These are phyloP conservation scores for Phialophora macrospora DNA, from an alignment of 2,329 filamentous ascomycete genomes.

Conservation along the genomic window DNA sequence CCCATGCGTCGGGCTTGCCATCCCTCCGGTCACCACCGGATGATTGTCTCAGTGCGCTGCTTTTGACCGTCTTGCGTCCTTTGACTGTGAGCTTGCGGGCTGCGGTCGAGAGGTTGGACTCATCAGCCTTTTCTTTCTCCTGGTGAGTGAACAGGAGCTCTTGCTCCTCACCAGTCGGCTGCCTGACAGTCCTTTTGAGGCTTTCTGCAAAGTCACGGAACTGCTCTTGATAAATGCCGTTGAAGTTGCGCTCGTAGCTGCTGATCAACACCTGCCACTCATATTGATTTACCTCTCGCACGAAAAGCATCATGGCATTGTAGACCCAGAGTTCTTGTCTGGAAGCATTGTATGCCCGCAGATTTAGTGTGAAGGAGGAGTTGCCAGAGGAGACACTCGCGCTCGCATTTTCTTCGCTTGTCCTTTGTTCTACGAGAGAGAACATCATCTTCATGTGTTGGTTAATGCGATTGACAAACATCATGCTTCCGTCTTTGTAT, in stretches of 20 bases:
- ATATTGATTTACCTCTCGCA: constrained; percentile 77
- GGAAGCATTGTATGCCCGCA: constrained; percentile 71
- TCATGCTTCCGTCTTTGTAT: constrained; percentile 75
- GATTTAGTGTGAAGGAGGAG: constrained; percentile 66
- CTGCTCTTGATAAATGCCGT: constrained; percentile 77
- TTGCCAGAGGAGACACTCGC: constrained; percentile 52
- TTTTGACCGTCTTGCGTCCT: constrained; percentile 75
- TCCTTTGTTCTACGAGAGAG: constrained; percentile 72
- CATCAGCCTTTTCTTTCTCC: constrained; percentile 83
- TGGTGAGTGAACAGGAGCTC: constrained; percentile 88
- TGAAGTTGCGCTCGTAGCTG: constrained; percentile 78
- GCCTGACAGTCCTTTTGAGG: constrained; percentile 80
- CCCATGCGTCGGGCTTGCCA: constrained; percentile 73
- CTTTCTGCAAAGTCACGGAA: constrained; percentile 76
- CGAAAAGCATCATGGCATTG: constrained; percentile 83
- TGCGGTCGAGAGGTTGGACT: constrained; percentile 67
- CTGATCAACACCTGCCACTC: constrained; percentile 82
- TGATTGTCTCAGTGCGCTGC: constrained; percentile 51
- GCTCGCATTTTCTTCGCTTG: constrained; percentile 63
- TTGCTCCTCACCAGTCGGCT: constrained; percentile 74
- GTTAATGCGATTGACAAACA: constrained; percentile 78
- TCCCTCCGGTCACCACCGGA: constrained; percentile 59
- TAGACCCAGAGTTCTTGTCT: constrained; percentile 83
- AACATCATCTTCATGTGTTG: constrained; percentile 84
- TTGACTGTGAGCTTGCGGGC: constrained; percentile 93